Evolutionary conservation across 106 monocot species (phyloP).

Genomic region (Phalaenopsis equestris): DNA sequence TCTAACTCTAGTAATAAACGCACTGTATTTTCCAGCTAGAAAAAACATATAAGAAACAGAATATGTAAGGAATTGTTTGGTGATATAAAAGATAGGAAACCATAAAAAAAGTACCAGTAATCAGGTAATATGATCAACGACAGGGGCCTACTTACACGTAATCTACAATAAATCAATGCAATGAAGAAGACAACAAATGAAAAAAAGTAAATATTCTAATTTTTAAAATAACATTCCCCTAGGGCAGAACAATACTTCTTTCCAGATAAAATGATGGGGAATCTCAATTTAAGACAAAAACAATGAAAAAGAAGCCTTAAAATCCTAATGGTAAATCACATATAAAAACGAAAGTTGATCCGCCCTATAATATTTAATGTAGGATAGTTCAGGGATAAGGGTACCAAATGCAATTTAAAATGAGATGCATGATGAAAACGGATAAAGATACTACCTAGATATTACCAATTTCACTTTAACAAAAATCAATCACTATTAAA

Average conservation of each 20-base stretch:
- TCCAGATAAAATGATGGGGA: background rate
- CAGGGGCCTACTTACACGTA: background rate
- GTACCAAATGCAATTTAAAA: too few relatives aligned
- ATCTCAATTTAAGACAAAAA: background rate
- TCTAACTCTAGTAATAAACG: conserved; percentile 90
- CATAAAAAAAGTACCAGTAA: background rate
- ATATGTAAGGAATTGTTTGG: background rate
- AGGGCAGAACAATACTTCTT: background rate
- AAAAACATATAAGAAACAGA: conserved; percentile 11
- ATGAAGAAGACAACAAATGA: background rate
- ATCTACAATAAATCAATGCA: background rate
- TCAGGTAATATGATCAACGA: background rate
- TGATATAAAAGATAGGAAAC: conserved; percentile 2
- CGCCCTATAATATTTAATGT: background rate
- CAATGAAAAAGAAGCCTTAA: background rate
- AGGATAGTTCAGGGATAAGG: background rate
- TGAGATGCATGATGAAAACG: too few relatives aligned
- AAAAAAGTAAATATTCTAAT: background rate
- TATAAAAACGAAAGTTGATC: background rate
- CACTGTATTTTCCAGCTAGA: conserved; percentile 96
- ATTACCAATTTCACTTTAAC: too few relatives aligned
- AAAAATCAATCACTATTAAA: too few relatives aligned
- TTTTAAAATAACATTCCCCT: background rate
- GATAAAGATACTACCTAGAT: too few relatives aligned
- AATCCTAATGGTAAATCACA: background rate